phyloP scores from a whole-genome alignment of 805 yeast species.

The Monosporozyma aquatica region DNA sequence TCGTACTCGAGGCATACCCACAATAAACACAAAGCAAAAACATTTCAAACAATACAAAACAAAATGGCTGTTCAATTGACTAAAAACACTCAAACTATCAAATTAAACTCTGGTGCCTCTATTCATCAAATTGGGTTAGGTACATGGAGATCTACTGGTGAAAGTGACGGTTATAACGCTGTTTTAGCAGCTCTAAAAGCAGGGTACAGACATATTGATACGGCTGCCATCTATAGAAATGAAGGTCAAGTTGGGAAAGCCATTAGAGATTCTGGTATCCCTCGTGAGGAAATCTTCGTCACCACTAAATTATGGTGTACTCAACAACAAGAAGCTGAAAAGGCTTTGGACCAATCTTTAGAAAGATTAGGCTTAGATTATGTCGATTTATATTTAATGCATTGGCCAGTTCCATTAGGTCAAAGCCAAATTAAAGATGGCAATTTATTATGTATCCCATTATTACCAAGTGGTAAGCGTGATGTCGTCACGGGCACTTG shows the following conservation, averaged over 20 bases:
- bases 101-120: slow-evolving; percentile 50
- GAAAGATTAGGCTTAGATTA: slow-evolving; percentile 60
- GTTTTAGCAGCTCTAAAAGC: slow-evolving; percentile 49
- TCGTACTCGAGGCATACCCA: no score
- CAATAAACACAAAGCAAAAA: background rate
- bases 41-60: background rate
- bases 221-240: slow-evolving; percentile 61
- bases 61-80: slow-evolving; percentile 11
- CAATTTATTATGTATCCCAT: slow-evolving; percentile 29
- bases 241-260: slow-evolving; percentile 57
- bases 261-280: slow-evolving; percentile 47
- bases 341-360: slow-evolving; percentile 50
- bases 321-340: slow-evolving; percentile 40
- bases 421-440: slow-evolving; percentile 34
- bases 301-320: slow-evolving; percentile 64
- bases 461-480: slow-evolving; percentile 31
- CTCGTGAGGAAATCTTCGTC: slow-evolving; percentile 55
- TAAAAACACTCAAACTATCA: slow-evolving; percentile 22
- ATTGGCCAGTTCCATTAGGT: slow-evolving; percentile 66
- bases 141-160: slow-evolving; percentile 54
- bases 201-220: slow-evolving; percentile 73
- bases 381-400: slow-evolving; percentile 69
- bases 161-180: slow-evolving; percentile 46
- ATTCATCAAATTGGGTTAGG: slow-evolving; percentile 70
- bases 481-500: slow-evolving; percentile 32